Evolutionary conservation across 805 yeast species (phyloP).

Genomic region (Starmerella vaccinii): DNA sequence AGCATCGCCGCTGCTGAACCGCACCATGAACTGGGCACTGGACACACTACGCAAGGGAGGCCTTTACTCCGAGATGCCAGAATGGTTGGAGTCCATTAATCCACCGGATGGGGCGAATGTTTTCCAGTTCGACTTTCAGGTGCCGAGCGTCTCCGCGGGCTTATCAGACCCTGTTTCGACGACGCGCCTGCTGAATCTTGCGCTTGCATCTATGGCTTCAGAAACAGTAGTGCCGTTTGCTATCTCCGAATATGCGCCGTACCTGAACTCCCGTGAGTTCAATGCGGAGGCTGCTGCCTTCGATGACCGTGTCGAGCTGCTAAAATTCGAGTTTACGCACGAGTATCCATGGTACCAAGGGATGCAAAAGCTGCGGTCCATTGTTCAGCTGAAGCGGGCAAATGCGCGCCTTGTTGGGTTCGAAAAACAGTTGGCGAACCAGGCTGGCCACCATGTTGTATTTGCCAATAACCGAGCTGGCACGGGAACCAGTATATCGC

Average conservation of each 20-base stretch:
- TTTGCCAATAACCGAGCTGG: not conserved
- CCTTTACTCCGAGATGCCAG: not conserved
- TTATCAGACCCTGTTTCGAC: not conserved
- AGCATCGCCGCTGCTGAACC: conserved; percentile 13
- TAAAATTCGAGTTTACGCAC: conserved; percentile 7
- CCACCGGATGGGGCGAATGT: conserved; percentile 5
- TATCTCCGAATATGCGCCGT: not conserved
- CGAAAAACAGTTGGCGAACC: conserved; percentile 6
- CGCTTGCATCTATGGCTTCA: conserved; percentile 9
- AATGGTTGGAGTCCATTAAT: not conserved
- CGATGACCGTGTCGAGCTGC: conserved; percentile 4
- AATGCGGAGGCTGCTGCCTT: not conserved
- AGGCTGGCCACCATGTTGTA: conserved; percentile 4
- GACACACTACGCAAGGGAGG: conserved; percentile 12
- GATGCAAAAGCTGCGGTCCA: conserved; percentile 8
- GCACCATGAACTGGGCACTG: conserved; percentile 5
- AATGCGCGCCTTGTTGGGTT: conserved; percentile 10
- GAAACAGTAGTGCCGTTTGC: conserved; percentile 14
- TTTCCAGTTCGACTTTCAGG: conserved; percentile 6
- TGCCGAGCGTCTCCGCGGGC: conserved; percentile 11
- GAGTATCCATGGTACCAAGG: conserved; percentile 22
- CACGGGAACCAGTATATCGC: not conserved
- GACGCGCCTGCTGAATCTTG: conserved; percentile 9
- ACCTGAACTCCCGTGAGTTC: not conserved
- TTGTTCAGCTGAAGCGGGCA: conserved; percentile 9